A percentile compares a stretch with the other conserved stretches of the same genome.
These are phyloP conservation scores for Tolypocladium ovalisporum DNA, from an alignment of 2,329 filamentous ascomycete genomes.

Conservation along the genomic window DNA sequence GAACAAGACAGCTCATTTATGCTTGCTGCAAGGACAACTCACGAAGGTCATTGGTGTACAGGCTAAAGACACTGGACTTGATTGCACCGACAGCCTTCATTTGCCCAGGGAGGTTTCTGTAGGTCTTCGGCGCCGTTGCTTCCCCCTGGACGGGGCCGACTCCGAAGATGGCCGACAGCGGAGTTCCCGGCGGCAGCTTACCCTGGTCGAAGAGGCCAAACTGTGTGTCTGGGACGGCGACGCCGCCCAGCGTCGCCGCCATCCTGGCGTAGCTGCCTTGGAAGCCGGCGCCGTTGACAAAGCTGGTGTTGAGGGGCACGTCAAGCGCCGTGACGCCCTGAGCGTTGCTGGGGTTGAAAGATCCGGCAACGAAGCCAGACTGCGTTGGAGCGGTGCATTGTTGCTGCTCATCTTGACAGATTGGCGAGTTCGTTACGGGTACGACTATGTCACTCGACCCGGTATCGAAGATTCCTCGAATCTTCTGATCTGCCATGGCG, in stretches of 20 bases:
- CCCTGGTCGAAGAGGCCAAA: not conserved
- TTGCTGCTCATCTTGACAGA: not conserved
- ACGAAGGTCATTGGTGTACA: constrained; percentile 1
- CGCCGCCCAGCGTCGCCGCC: not conserved
- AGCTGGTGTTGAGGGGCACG: not conserved
- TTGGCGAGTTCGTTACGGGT: not conserved
- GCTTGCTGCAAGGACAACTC: not conserved
- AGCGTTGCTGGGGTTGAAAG: not conserved
- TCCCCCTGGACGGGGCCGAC: not conserved
- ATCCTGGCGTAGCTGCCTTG: not conserved
- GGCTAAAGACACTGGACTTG: not conserved
- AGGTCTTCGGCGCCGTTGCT: not conserved
- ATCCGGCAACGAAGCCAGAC: not conserved
- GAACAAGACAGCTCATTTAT: not conserved
- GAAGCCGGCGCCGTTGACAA: not conserved
- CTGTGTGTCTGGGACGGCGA: not conserved
- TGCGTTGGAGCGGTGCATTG: not conserved
- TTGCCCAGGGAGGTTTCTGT: not conserved
- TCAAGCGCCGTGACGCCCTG: not conserved
- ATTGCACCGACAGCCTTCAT: not conserved
- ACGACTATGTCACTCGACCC: not conserved
- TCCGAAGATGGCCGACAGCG: not conserved
- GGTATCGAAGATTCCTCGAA: constrained; percentile 1
- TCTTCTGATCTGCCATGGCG: not conserved
- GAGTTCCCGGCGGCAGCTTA: not conserved